A percentile compares a stretch with the other conserved stretches of the same genome.
These are phyloP conservation scores for Fusarium globosum DNA, from an alignment of 2,329 filamentous ascomycete genomes.

Conservation along the genomic window DNA sequence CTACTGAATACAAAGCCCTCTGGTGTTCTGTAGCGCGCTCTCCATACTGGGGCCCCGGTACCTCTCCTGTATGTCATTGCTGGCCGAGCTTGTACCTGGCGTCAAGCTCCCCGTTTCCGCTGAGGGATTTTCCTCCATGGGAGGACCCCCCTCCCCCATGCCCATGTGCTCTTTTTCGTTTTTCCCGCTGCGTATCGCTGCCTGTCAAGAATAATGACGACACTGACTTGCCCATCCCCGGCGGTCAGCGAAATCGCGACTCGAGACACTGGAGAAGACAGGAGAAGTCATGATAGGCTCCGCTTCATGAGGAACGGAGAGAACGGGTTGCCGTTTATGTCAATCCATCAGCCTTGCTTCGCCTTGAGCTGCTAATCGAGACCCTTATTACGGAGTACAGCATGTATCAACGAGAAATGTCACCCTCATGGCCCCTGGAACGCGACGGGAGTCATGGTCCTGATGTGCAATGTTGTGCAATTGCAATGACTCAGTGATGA, in stretches of 20 bases:
- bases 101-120: conserved; percentile 32
- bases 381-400: conserved; percentile 4
- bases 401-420: conserved; percentile 6
- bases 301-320: conserved; percentile 11
- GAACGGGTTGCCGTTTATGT: conserved; percentile 25
- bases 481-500: conserved; percentile 19
- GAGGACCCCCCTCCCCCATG: conserved; percentile 28
- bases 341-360: conserved; percentile 22
- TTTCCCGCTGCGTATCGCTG: conserved; percentile 36
- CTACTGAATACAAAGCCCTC: conserved; percentile 25
- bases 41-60: conserved; percentile 37
- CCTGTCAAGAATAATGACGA: conserved; percentile 40
- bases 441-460: not conserved
- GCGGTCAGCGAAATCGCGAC: conserved; percentile 46
- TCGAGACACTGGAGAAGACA: conserved; percentile 38
- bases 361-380: conserved; percentile 5
- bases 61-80: conserved; percentile 43
- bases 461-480: conserved; percentile 13
- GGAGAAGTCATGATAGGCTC: conserved; percentile 10
- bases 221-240: conserved; percentile 39
- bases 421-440: conserved; percentile 13
- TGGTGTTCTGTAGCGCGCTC: conserved; percentile 24
- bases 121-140: conserved; percentile 46
- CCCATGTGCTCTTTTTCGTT: conserved; percentile 32
- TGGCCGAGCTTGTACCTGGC: conserved; percentile 37